Evolutionary conservation across 495 filamentous ascomycete species (phyloP), one percentile per base, ranked within the genome.

Genomic region (Penicillium verhagenii): DNA sequence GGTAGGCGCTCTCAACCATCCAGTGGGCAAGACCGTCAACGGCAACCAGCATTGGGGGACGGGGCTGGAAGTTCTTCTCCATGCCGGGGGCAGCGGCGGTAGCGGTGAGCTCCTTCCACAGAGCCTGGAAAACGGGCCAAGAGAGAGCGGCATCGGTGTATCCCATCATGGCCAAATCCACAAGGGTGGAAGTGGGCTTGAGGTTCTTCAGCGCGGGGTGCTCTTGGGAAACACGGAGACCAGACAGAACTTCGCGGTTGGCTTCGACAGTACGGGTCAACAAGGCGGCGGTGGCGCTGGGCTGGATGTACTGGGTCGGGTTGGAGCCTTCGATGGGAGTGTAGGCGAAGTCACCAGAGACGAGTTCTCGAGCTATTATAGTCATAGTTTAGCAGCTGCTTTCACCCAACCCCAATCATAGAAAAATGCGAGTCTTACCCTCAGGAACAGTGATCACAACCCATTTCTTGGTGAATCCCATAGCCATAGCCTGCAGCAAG

Each of bases 401-500:
- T 24, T 16, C 24, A 28, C 18, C 23, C 26, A 38, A 23, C 50
- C 10, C 14, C 20, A 39, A 21, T 29, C 37, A 25, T 20, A 20
- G 1, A 9, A 1, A 11, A 21, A 35, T 8, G n/a, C n/a, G 39
- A 31, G 39, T 57, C 73, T 61, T 78, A 95, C 93, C 88, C 67
- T 98, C 92, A n/a, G 94, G 92, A 47, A 97, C 80, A 58, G 89
- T 86, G 48, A 98, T 78, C 10, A 97, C 93, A 28, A 96, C 79
- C 91, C 91, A 96, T 16, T 86, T 79, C 67, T 88, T 91, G 59
- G 91, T 64, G 59, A 92, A 86, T 1, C 85, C 94, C 76, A 91
- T 87, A 8, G 89, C 76, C 80, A 92, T 85, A 24, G 85, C 89
- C 74, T 98, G 94, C 23, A 96, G 76, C 52, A 96, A 66, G 66